Evolutionary conservation across 2,329 filamentous ascomycete species (phyloP).

Genomic region (Diaporthe vaccinii): DNA sequence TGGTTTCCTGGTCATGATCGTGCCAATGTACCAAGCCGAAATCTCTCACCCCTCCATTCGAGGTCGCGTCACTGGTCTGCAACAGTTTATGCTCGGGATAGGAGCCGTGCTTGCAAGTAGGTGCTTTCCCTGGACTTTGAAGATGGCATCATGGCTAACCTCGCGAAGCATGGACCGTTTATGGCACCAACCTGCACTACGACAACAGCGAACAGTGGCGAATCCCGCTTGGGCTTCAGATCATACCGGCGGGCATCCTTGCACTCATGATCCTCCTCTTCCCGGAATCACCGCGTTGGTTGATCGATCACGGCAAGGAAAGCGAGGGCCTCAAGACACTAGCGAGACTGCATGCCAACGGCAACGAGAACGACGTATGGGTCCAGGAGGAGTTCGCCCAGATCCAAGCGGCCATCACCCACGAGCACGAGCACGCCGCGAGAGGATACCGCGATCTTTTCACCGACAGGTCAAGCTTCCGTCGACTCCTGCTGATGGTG

Average conservation of each 20-base stretch:
- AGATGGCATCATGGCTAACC: neutral
- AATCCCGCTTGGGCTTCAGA: slow-evolving; percentile 37
- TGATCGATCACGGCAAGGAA: slow-evolving; percentile 25
- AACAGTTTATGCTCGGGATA: slow-evolving; percentile 14
- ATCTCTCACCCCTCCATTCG: slow-evolving; percentile 6
- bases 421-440: slow-evolving; percentile 22
- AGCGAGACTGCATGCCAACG: slow-evolving; percentile 29
- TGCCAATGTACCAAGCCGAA: slow-evolving; percentile 20
- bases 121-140: neutral
- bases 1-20: slow-evolving; percentile 23
- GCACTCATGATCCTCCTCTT: slow-evolving; percentile 28
- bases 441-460: slow-evolving; percentile 21
- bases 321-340: slow-evolving; percentile 8
- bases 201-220: slow-evolving; percentile 23
- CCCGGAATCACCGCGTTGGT: slow-evolving; percentile 33
- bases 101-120: slow-evolving; percentile 2
- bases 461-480: slow-evolving; percentile 18
- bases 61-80: neutral
- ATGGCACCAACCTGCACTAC: slow-evolving; percentile 14
- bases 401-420: slow-evolving; percentile 25
- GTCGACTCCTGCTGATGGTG: slow-evolving; percentile 8
- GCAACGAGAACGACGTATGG: slow-evolving; percentile 18
- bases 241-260: slow-evolving; percentile 24
- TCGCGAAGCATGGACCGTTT: slow-evolving; percentile 14
- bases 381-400: slow-evolving; percentile 26